A percentile compares a stretch with the other conserved stretches of the same genome.
Evolutionary conservation across 2,329 filamentous ascomycete species (phyloP).

Genomic region (Chrysoporthe puriensis): DNA sequence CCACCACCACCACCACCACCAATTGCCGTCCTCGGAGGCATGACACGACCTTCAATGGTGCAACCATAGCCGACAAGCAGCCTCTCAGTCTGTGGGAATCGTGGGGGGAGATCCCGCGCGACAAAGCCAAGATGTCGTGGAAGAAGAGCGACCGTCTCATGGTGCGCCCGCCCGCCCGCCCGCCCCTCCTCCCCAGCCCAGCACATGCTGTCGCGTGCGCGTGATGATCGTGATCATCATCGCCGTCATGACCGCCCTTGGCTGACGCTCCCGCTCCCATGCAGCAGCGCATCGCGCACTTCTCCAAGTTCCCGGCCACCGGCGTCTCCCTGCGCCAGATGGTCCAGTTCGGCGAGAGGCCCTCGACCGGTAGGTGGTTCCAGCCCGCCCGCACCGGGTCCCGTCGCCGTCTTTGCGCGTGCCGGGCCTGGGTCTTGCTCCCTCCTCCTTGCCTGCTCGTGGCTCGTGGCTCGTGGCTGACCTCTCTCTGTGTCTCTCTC

Average conservation of each 20-base stretch:
- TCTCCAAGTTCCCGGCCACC: conserved; percentile 94
- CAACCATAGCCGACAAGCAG: conserved; percentile 21
- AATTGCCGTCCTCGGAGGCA: conserved; percentile 1
- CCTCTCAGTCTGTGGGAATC: conserved; percentile 21
- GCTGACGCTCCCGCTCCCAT: background rate
- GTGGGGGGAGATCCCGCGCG: conserved; percentile 28
- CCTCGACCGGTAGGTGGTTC: conserved; percentile 73
- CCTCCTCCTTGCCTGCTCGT: conserved; percentile 3
- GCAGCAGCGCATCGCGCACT: conserved; percentile 89
- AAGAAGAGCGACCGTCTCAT: conserved; percentile 88
- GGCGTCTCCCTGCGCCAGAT: conserved; percentile 97
- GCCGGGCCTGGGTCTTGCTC: background rate
- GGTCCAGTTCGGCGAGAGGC: conserved; percentile 96
- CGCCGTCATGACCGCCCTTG: background rate
- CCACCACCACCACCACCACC: background rate
- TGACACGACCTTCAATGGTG: conserved; percentile 24
- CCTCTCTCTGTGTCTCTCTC: background rate
- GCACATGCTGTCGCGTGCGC: background rate
- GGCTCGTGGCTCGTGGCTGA: conserved; percentile 19
- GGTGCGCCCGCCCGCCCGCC: conserved; percentile 38
- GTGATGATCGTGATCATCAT: no score
- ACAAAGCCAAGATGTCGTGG: conserved; percentile 77
- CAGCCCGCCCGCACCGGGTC: background rate
- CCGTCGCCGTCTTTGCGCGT: background rate
- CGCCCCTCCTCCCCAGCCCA: background rate